Evolutionary conservation across 768 basidiomycete species (phyloP), one percentile per base, ranked within the genome.

Genomic region (Exidia glandulosa): DNA sequence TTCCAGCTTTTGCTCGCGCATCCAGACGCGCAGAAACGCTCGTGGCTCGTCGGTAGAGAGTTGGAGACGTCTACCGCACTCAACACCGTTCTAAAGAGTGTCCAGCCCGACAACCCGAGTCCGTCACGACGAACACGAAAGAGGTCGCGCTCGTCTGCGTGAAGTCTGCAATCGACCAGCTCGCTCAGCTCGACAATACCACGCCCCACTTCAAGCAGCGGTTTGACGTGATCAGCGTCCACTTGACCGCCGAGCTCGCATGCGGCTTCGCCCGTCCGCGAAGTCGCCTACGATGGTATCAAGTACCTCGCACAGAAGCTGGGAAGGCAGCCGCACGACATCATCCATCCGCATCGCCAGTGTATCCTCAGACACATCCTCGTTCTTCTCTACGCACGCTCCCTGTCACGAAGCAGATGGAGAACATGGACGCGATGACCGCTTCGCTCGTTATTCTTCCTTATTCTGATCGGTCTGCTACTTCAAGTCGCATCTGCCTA

Each of bases 381-480:
- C n/a, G n/a, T n/a, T n/a, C n/a, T n/a, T n/a, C n/a, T n/a, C n/a
- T n/a, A n/a, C n/a, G n/a, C n/a, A n/a, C n/a, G 0, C 79, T 99
- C 29, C 94, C 94, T 2, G 94, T 97, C 70, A 80, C 87, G 14
- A 91, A 92, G 66, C 96, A 98, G 71, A 96, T 98, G 60, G 96
- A 94, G 32, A 94, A 97, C 81, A 93, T n/a, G n/a, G n/a, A n/a
- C n/a, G n/a, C n/a, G n/a, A n/a, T n/a, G n/a, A n/a, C n/a, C n/a
- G n/a, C n/a, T n/a, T n/a, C n/a, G n/a, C n/a, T n/a, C n/a, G n/a
- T n/a, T n/a, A n/a, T n/a, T n/a, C n/a, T n/a, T n/a, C n/a, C n/a
- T n/a, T n/a, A n/a, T n/a, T n/a, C n/a, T n/a, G n/a, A n/a, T n/a
- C n/a, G n/a, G n/a, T n/a, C n/a, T n/a, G n/a, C n/a, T n/a, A n/a